Evolutionary conservation across 2,329 filamentous ascomycete genomes (phyloP).

Genomic region (Chrysosphaeria jannelii): DNA sequence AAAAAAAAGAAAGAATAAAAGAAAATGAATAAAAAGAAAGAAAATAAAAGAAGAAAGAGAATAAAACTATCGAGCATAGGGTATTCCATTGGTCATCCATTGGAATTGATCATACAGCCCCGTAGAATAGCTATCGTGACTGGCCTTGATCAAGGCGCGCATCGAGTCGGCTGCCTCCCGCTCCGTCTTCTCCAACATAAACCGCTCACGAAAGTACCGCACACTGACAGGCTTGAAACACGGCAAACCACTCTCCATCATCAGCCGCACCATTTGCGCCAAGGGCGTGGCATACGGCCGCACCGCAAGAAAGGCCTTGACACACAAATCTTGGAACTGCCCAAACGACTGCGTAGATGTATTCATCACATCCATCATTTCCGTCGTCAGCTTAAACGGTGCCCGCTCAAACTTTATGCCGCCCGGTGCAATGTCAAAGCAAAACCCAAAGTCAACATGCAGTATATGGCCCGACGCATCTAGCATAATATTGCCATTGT

Average conservation of each 20-base stretch:
- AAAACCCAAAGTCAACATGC: conserved; percentile 98
- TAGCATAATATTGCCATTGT: conserved; percentile 99
- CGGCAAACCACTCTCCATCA: conserved; percentile 86
- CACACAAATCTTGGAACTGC: conserved; percentile 86
- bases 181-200: conserved; percentile 76
- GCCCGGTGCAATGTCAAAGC: conserved; percentile 92
- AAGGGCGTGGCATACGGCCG: conserved; percentile 72
- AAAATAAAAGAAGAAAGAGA: no score
- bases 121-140: conserved; percentile 69
- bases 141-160: conserved; percentile 65
- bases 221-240: conserved; percentile 97
- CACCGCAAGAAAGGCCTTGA: conserved; percentile 80
- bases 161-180: conserved; percentile 88
- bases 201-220: conserved; percentile 69
- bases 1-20: neutral
- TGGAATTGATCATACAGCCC: conserved; percentile 97
- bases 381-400: conserved; percentile 87
- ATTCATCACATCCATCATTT: conserved; percentile 97
- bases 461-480: conserved; percentile 91
- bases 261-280: conserved; percentile 64
- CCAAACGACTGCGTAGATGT: conserved; percentile 66
- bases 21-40: neutral
- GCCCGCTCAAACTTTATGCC: conserved; percentile 94
- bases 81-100: conserved; percentile 7
- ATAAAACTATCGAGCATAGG: no score